These are phyloP conservation scores for Gonapodya sp. DNA, from an alignment of 192 early-diverging fungal species.

Conservation along the genomic window DNA sequence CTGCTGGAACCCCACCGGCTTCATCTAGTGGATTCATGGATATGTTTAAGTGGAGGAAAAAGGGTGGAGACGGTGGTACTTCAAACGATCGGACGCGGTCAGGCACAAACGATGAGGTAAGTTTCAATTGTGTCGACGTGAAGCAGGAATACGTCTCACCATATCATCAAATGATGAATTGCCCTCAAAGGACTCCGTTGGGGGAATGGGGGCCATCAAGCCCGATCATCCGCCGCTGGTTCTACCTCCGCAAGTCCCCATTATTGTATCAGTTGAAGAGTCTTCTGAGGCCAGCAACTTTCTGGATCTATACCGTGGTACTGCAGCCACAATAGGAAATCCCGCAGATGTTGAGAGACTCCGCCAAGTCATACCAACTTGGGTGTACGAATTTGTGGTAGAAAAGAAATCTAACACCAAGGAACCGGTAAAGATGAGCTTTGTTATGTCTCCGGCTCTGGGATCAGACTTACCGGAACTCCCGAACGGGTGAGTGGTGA, in stretches of 20 bases:
- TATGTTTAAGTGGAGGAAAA: neutral
- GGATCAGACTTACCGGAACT: constrained; percentile 41
- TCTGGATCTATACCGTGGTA: constrained; percentile 63
- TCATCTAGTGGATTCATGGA: neutral
- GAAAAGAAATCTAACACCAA: constrained; percentile 56
- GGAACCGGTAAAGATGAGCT: constrained; percentile 74
- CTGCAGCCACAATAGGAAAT: constrained; percentile 36
- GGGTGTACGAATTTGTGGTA: constrained; percentile 77
- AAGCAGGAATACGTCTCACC: too few species aligned
- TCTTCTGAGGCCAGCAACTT: constrained; percentile 58
- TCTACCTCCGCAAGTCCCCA: constrained; percentile 54
- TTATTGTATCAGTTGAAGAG: constrained; percentile 65
- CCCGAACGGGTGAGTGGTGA: constrained; percentile 34
- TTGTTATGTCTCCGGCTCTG: constrained; percentile 61
- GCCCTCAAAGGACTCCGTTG: neutral
- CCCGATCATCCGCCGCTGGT: constrained; percentile 43
- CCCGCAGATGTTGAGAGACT: constrained; percentile 35
- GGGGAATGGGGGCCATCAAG: constrained; percentile 16
- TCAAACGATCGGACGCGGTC: neutral
- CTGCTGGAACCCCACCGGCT: neutral
- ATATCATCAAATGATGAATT: too few species aligned
- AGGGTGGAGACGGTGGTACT: neutral
- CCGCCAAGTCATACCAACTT: constrained; percentile 65
- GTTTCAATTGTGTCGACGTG: neutral
- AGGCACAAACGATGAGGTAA: neutral